A percentile compares a stretch with the other conserved stretches of the same genome.
Conservation (phyloP, 116 monocot species). For the Iris pallida region DNA sequence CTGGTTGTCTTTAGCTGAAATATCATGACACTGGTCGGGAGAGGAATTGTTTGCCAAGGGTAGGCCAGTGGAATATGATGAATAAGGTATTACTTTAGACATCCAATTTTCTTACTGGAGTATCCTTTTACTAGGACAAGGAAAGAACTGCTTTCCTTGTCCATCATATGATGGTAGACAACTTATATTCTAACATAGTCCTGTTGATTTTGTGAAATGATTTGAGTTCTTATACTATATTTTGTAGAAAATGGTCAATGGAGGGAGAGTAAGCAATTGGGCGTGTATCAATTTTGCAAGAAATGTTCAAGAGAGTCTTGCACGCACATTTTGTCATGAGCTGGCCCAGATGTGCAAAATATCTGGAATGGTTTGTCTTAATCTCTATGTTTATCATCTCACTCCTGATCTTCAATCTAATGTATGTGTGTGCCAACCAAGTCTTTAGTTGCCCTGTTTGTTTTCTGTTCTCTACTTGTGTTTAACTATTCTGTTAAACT, state of each 20-base stretch:
- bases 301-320: constrained; percentile 44
- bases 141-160: neutral
- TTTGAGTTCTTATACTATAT: neutral
- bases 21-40: constrained; percentile 63
- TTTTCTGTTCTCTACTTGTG: no score
- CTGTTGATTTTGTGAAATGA: neutral
- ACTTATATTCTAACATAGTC: no score
- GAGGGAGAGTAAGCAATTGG: constrained; percentile 43
- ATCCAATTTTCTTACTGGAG: neutral
- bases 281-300: constrained; percentile 59
- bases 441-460: no score
- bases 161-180: no score
- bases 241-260: constrained; percentile 60
- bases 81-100: constrained; percentile 43
- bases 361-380: constrained; percentile 50
- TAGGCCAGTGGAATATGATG: constrained; percentile 79
- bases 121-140: neutral
- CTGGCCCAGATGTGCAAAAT: constrained; percentile 55
- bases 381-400: neutral
- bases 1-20: constrained; percentile 36
- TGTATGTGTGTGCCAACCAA: no score
- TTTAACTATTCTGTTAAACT: no score
- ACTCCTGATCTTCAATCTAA: no score
- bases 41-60: constrained; percentile 54
- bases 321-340: constrained; percentile 42